These are phyloP conservation scores for Mycena kentingensis DNA, from an alignment of 768 basidiomycete genomes.

Conservation along the genomic window DNA sequence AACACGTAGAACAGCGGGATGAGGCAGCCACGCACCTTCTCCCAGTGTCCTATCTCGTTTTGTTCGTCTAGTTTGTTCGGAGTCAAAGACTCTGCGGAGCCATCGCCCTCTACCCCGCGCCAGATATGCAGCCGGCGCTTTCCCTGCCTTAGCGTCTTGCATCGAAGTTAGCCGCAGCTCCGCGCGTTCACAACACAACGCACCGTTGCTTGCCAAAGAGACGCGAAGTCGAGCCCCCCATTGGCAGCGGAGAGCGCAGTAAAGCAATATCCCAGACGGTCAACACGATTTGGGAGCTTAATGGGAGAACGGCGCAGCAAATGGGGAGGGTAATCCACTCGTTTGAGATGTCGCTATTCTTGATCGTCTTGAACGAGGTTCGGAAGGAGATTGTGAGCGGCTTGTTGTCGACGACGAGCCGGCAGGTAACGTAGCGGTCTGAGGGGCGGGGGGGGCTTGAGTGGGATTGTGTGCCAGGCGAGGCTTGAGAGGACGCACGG, in stretches of 20 bases:
- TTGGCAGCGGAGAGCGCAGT: constrained; percentile 73
- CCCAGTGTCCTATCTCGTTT: constrained; percentile 95
- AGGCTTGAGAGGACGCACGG: constrained; percentile 49
- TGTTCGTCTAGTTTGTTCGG: constrained; percentile 79
- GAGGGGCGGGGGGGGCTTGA: constrained; percentile 79
- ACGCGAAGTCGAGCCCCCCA: constrained; percentile 89
- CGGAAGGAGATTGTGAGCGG: constrained; percentile 89
- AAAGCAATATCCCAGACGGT: constrained; percentile 96
- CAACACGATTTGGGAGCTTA: constrained; percentile 86
- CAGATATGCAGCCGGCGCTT: constrained; percentile 89
- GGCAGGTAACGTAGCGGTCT: constrained; percentile 92
- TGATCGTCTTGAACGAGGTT: constrained; percentile 92
- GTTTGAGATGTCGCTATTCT: constrained; percentile 90
- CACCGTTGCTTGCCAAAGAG: constrained; percentile 94
- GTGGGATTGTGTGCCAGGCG: constrained; percentile 18
- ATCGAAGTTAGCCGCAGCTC: not conserved
- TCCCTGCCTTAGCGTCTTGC: constrained; percentile 84
- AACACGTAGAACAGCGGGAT: constrained; percentile 30
- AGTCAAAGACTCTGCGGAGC: constrained; percentile 75
- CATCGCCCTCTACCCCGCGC: constrained; percentile 84
- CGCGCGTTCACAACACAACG: constrained; percentile 19
- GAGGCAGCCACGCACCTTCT: constrained; percentile 83
- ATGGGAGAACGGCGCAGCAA: constrained; percentile 89
- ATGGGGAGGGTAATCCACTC: constrained; percentile 93
- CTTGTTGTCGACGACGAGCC: constrained; percentile 91